Percentiles rank a stretch among this genome's conserved stretches.
Evolutionary conservation across 805 yeast genomes (phyloP).

Genomic region (Metschnikowia amazonensis): DNA sequence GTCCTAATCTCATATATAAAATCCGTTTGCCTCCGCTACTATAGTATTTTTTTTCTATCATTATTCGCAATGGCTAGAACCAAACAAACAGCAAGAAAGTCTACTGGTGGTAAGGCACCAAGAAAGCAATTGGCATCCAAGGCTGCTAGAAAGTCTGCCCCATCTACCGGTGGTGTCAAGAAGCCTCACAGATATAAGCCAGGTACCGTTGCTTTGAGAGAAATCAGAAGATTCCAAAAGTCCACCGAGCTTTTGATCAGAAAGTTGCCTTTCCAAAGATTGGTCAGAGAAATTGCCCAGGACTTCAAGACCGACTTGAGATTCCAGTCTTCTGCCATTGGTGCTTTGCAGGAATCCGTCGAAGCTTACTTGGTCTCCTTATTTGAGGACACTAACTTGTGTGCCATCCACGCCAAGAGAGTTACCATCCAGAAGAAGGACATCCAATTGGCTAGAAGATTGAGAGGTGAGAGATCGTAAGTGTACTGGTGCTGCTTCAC

Average conservation of each 20-base stretch:
- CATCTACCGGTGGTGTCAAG: slow-evolving; percentile 46
- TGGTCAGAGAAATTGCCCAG: slow-evolving; percentile 46
- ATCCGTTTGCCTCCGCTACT: not conserved
- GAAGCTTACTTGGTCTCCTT: slow-evolving; percentile 46
- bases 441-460: slow-evolving; percentile 47
- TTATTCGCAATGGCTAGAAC: slow-evolving; percentile 40
- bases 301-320: slow-evolving; percentile 46
- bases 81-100: slow-evolving; percentile 46
- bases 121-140: slow-evolving; percentile 48
- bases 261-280: slow-evolving; percentile 47
- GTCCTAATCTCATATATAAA: slow-evolving; percentile 7
- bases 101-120: slow-evolving; percentile 49
- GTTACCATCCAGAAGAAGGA: slow-evolving; percentile 47
- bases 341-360: slow-evolving; percentile 47
- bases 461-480: slow-evolving; percentile 47
- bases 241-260: slow-evolving; percentile 45
- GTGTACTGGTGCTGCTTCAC: slow-evolving; percentile 18
- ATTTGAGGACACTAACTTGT: slow-evolving; percentile 47
- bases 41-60: not conserved
- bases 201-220: slow-evolving; percentile 49
- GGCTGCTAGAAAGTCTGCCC: slow-evolving; percentile 48
- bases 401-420: slow-evolving; percentile 49
- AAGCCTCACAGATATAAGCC: slow-evolving; percentile 50
- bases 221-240: slow-evolving; percentile 47
- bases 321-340: slow-evolving; percentile 46